Conservation (phyloP, 2,329 filamentous ascomycete species). For the Paraconiothyrium sp. region DNA sequence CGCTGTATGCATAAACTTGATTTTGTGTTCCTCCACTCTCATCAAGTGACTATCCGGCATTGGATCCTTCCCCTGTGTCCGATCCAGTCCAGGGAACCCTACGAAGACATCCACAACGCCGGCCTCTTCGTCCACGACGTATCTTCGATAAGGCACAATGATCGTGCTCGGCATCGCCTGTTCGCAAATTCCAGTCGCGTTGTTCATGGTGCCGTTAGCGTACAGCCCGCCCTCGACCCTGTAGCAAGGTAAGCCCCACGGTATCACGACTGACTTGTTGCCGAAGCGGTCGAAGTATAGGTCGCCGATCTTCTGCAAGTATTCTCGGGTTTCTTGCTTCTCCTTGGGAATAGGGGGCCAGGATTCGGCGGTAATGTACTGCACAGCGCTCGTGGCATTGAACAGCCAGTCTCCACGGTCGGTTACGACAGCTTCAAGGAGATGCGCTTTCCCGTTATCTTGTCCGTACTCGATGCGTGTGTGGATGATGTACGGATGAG, state of each 20-base stretch:
- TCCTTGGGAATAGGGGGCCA: conserved; percentile 30
- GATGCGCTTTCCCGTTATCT: conserved; percentile 19
- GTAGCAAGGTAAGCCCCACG: conserved; percentile 34
- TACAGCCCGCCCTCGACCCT: conserved; percentile 38
- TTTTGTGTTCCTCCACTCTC: conserved; percentile 32
- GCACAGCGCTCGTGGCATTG: conserved; percentile 34
- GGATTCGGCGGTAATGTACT: conserved; percentile 28
- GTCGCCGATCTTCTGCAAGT: conserved; percentile 33
- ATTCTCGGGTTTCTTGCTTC: conserved; percentile 22
- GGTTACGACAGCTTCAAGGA: conserved; percentile 37
- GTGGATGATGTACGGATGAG: conserved; percentile 37
- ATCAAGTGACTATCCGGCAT: conserved; percentile 40
- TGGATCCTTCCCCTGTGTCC: conserved; percentile 29
- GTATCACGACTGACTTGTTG: conserved; percentile 29
- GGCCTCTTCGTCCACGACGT: conserved; percentile 38
- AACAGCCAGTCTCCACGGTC: conserved; percentile 41
- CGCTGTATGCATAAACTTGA: conserved; percentile 37
- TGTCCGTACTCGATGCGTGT: conserved; percentile 33
- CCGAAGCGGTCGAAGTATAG: conserved; percentile 38
- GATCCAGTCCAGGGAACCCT: conserved; percentile 36
- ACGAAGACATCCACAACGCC: conserved; percentile 37
- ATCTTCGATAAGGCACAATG: conserved; percentile 28
- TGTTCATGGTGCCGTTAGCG: conserved; percentile 27
- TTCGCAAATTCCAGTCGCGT: conserved; percentile 24
- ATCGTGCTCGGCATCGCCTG: conserved; percentile 27